Evolutionary conservation across 2,329 filamentous ascomycete species (phyloP).

Genomic region (Nemania abortiva): DNA sequence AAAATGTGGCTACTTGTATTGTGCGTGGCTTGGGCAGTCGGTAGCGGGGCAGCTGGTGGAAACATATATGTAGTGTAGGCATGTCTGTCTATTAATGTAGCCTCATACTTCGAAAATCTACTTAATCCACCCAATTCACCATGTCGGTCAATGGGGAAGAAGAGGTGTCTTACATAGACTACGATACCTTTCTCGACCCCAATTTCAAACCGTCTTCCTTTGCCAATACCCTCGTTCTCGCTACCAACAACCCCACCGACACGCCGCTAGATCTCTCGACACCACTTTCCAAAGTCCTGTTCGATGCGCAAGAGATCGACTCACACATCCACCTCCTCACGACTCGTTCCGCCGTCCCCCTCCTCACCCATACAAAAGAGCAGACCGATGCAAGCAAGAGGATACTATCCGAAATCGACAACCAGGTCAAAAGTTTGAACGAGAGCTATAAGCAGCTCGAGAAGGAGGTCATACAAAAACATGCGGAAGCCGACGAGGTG

Average conservation of each 20-base stretch:
- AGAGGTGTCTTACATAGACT: slow-evolving; percentile 91
- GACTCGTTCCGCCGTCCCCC: slow-evolving; percentile 82
- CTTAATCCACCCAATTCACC: slow-evolving; percentile 24
- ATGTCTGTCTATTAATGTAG: background rate
- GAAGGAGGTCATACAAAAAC: slow-evolving; percentile 85
- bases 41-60: too few relatives aligned
- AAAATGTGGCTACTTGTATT: background rate
- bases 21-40: slow-evolving; percentile 18
- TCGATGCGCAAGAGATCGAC: slow-evolving; percentile 97
- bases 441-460: slow-evolving; percentile 88
- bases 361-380: slow-evolving; percentile 81
- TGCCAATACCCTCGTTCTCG: slow-evolving; percentile 87
- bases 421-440: slow-evolving; percentile 82
- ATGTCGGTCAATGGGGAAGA: slow-evolving; percentile 59
- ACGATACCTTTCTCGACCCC: slow-evolving; percentile 88
- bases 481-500: slow-evolving; percentile 87
- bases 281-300: slow-evolving; percentile 90
- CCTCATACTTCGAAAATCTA: background rate
- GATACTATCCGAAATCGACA: slow-evolving; percentile 81
- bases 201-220: slow-evolving; percentile 84
- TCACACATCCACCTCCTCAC: slow-evolving; percentile 93
- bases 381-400: slow-evolving; percentile 79
- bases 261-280: slow-evolving; percentile 92
- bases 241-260: slow-evolving; percentile 93
- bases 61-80: too few relatives aligned